phyloP scores from a whole-genome alignment of 1,284 basidiomycete species.

The Cutaneotrichosporon sp. region DNA sequence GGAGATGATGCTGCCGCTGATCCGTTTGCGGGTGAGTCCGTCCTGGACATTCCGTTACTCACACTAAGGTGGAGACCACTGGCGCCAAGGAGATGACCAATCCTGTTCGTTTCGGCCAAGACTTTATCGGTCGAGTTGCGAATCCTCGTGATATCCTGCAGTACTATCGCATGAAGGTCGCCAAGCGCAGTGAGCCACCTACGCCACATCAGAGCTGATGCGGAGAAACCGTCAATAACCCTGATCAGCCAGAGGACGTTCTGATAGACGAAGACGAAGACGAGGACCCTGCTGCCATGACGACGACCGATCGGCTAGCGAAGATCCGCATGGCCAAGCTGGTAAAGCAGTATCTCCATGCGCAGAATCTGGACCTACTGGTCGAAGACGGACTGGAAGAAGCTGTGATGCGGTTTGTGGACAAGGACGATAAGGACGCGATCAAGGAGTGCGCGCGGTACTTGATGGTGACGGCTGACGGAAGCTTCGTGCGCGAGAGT shows the following conservation, averaged over 20 bases:
- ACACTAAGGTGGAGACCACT: constrained; percentile 77
- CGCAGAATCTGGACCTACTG: constrained; percentile 83
- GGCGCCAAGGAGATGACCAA: constrained; percentile 87
- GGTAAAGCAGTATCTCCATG: constrained; percentile 81
- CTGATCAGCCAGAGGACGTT: constrained; percentile 60
- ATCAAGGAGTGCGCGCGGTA: constrained; percentile 65
- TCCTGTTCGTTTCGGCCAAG: constrained; percentile 93
- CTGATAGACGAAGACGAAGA: constrained; percentile 64
- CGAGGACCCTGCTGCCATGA: constrained; percentile 60
- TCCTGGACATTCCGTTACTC: neutral
- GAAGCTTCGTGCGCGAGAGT: constrained; percentile 67
- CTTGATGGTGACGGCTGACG: neutral
- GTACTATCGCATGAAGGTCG: constrained; percentile 80
- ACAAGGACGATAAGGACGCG: constrained; percentile 90
- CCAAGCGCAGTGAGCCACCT: constrained; percentile 45
- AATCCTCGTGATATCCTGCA: constrained; percentile 91
- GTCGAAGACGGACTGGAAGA: constrained; percentile 83
- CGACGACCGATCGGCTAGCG: constrained; percentile 42
- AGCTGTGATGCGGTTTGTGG: constrained; percentile 88
- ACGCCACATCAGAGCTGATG: constrained; percentile 8
- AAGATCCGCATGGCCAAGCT: constrained; percentile 59
- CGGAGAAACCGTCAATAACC: constrained; percentile 43
- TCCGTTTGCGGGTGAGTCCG: constrained; percentile 71
- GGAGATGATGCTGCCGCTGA: constrained; percentile 75
- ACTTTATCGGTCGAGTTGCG: constrained; percentile 85